Evolutionary conservation across 2,329 filamentous ascomycete species (phyloP).

Genomic region (Erysiphe neolycopersici): DNA sequence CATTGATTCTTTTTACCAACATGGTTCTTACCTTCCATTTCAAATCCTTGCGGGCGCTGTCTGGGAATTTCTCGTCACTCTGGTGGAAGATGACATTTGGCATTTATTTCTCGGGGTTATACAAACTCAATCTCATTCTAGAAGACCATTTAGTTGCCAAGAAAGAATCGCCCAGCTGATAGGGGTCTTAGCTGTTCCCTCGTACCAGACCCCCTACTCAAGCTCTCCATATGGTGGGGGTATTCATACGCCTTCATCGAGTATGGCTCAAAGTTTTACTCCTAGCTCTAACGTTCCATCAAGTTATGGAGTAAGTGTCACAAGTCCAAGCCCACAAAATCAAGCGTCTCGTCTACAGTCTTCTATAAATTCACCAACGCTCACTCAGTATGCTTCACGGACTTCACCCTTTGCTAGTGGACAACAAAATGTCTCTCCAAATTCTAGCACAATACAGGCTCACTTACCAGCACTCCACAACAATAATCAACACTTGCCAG

Average conservation of each 20-base stretch:
- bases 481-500: constrained; percentile 15
- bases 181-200: constrained; percentile 19
- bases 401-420: constrained; percentile 9
- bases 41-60: not conserved
- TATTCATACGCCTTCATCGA: constrained; percentile 12
- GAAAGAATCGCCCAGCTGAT: constrained; percentile 4
- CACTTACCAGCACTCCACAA: constrained; percentile 19
- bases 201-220: constrained; percentile 30
- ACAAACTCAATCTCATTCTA: constrained; percentile 1
- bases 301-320: constrained; percentile 25
- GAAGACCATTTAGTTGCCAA: constrained; percentile 3
- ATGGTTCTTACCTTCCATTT: not conserved
- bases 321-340: constrained; percentile 13
- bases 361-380: constrained; percentile 10
- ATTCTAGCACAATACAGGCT: constrained; percentile 8
- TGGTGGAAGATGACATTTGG: constrained; percentile 1
- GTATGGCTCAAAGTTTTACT: constrained; percentile 28
- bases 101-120: not conserved
- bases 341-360: constrained; percentile 12
- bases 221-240: constrained; percentile 25
- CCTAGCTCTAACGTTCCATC: constrained; percentile 24
- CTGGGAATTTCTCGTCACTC: not conserved
- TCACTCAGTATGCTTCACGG: constrained; percentile 8
- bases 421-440: constrained; percentile 11
- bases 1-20: constrained; percentile 1